phyloP scores from a whole-genome alignment of 2,329 filamentous ascomycete genomes.

The Eutypella sp. region DNA sequence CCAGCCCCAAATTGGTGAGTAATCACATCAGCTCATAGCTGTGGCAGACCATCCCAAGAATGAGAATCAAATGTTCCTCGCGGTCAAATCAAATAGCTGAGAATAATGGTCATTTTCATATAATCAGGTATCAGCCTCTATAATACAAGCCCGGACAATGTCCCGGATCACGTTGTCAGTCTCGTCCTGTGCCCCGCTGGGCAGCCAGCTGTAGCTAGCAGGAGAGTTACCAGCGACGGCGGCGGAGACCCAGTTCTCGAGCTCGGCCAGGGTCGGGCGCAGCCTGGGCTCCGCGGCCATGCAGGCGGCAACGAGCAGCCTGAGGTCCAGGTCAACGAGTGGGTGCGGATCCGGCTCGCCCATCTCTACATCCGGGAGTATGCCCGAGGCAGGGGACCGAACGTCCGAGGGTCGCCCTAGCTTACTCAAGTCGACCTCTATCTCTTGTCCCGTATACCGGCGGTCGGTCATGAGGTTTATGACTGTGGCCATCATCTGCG shows the following conservation, averaged over 20 bases:
- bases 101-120: too few species aligned
- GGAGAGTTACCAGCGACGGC: too few species aligned
- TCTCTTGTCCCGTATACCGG: conserved; percentile 6
- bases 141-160: too few species aligned
- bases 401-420: not conserved
- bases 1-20: too few species aligned
- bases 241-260: not conserved
- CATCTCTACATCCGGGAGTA: conserved; percentile 2
- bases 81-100: too few species aligned
- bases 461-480: conserved; percentile 2
- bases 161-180: too few species aligned
- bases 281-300: conserved; percentile 4
- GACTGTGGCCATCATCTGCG: conserved; percentile 9
- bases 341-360: conserved; percentile 6
- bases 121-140: too few species aligned
- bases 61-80: too few species aligned
- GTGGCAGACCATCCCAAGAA: too few species aligned
- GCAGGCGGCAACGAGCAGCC: conserved; percentile 7
- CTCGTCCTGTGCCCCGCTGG: too few species aligned
- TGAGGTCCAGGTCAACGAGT: not conserved
- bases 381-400: conserved; percentile 1
- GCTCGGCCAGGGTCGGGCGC: conserved; percentile 1
- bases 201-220: too few species aligned
- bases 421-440: conserved; percentile 2
- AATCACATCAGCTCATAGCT: too few species aligned